Base-by-base conservation (phyloP, 1,284 basidiomycete species). In the Ustilago curta region DNA sequence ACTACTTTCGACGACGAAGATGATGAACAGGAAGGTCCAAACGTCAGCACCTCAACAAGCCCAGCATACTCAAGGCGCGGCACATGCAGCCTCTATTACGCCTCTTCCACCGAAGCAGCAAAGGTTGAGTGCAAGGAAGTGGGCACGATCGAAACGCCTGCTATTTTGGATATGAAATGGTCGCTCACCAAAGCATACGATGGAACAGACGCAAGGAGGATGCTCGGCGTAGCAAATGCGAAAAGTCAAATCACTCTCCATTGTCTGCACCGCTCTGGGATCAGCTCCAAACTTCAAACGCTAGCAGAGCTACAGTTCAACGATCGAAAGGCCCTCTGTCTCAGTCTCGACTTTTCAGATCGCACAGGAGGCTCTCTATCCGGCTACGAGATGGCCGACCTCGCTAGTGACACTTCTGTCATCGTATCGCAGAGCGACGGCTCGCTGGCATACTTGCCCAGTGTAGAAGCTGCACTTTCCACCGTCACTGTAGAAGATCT, bases 161-260 rank as follows among this genome's bases (percentile, higher is more conserved):
- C 83, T 5, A 79, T 84, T 18, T 59, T 84, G n/a, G 83, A 84
- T 55, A 79, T 79, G 67, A 83, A 83, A 48, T 84, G 83, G 83
- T 77, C 58, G 5, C 61, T 77, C 51, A 69, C 70, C 3, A 14
- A 23, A 14, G 16, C 27, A 0, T 3, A 6, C 2, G 39, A 16
- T 14, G 25, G 12, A 3, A 14, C 31, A 25, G 60, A 49, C 8
- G 25, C n/a, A 3, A 52, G 71, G 9, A 53, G 55, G 16, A 43
- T 70, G 3, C 68, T 83, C 0, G 78, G 74, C 0, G 70, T 83
- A 11, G 81, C 79, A 16, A 75, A 81, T 63, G 78, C 81, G 1
- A 62, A 70, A 12, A 75, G 78, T 0, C 40, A 72, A 27, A 48
- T 83, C 23, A 45, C 66, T 4, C 27, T 83, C 11, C 70, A 77